Evolutionary conservation across 305 asterid species (phyloP).

Genomic region (Solanum hybrid): DNA sequence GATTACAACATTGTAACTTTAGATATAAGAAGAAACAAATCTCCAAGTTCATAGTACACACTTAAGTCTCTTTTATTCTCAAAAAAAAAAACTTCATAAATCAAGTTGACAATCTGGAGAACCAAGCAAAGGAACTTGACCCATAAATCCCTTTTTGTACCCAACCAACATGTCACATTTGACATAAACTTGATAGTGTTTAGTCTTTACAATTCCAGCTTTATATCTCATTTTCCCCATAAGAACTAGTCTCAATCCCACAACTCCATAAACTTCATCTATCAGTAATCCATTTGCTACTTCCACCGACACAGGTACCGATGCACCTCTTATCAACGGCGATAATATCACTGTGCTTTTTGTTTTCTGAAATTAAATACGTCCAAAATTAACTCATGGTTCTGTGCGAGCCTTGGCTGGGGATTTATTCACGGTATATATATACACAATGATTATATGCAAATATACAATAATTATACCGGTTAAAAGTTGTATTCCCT

Average conservation of each 20-base stretch:
- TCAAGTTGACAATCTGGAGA: conserved; percentile 41
- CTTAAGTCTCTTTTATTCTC: neutral
- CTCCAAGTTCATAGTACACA: neutral
- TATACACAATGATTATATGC: neutral
- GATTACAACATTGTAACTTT: neutral
- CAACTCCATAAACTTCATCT: conserved; percentile 54
- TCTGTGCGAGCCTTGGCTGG: neutral
- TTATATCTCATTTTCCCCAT: conserved; percentile 38
- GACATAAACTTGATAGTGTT: conserved; percentile 28
- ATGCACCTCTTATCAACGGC: conserved; percentile 42
- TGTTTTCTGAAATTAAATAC: conserved; percentile 26
- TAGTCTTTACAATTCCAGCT: conserved; percentile 23
- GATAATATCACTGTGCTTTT: conserved; percentile 59
- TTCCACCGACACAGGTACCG: conserved; percentile 42
- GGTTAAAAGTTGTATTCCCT: too few species aligned
- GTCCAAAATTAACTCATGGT: neutral
- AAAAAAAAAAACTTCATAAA: conserved; percentile 6
- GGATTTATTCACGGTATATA: neutral
- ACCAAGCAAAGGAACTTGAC: conserved; percentile 43
- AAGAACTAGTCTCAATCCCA: conserved; percentile 40
- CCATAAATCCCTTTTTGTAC: conserved; percentile 34
- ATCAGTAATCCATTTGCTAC: conserved; percentile 27
- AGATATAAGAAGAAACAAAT: neutral
- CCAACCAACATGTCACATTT: conserved; percentile 49
- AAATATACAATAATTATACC: neutral